Base-by-base conservation (phyloP, 1,284 basidiomycete genomes). In the Hemileccinum hortonii region DNA sequence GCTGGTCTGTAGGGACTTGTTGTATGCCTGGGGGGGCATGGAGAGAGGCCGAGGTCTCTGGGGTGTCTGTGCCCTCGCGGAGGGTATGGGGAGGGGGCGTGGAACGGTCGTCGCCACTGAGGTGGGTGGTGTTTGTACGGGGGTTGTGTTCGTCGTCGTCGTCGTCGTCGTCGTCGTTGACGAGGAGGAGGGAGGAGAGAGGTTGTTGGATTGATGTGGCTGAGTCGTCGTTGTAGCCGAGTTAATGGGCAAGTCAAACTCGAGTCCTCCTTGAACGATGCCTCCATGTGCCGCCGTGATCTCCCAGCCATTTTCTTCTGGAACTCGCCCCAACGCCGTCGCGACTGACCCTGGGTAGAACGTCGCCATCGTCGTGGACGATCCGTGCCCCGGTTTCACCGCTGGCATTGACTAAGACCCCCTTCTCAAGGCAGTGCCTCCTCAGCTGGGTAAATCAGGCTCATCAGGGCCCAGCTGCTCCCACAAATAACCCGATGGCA, bases 11-110 rank as follows among this genome's bases (percentile, higher is more conserved):
- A 57, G 63, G 19, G 73, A 60, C 6, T 68, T 63, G 53, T 62
- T 64, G 65, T 70, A 78, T 19, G 78, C 59, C 63, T 82, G 81
- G 12, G 85, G 83, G 45, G 85, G 85, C 81, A 87, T 84, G 14
- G 85, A 86, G 47, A 84, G 73, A 36, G 85, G 86, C 43, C 85
- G 74, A 50, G 82, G 82, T 59, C 75, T 75, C 56, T 75, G 73
- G 24, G 59, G 55, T 24, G 64, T 61, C 30, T 60, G 52, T 5
- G 60, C 47, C 54, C 66, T 53, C 29, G 61, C 30, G 4, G 52
- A 18, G 2, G 57, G 69, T 48, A 51, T 56, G 44, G 55, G 70
- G 49, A 59, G 60, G 40, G 58, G 73, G 56, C 54, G 66, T 53
- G 63, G 62, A 49, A 50, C 35, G 33, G 50, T 48, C 35, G 61